Evolutionary conservation across 176 grass and related monocot species (phyloP).

Genomic region (Alopecurus myosuroides): DNA sequence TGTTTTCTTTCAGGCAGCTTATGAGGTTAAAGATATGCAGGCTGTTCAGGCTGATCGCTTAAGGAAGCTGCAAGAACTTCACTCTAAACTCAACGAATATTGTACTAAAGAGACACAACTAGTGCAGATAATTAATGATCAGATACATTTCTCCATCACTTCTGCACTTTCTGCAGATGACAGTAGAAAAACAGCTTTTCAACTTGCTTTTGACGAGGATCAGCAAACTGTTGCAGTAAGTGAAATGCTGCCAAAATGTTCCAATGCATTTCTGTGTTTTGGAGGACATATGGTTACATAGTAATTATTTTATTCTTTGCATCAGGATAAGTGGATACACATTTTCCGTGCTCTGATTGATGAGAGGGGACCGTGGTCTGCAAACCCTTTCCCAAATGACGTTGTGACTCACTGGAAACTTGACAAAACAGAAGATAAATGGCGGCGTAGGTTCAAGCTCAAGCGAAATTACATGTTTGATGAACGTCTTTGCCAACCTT

Average conservation of each 20-base stretch:
- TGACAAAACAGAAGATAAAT: conserved; percentile 92
- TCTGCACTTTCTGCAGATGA: conserved; percentile 77
- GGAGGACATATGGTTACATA: background rate
- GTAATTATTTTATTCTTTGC: background rate
- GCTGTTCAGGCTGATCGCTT: conserved; percentile 63
- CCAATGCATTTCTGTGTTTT: background rate
- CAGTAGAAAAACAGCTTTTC: conserved; percentile 64
- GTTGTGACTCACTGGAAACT: conserved; percentile 75
- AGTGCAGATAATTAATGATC: conserved; percentile 71
- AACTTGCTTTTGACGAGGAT: conserved; percentile 89
- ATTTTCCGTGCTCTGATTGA: conserved; percentile 84
- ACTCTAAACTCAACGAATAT: conserved; percentile 64
- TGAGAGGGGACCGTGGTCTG: conserved; percentile 91
- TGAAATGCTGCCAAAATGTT: conserved; percentile 17
- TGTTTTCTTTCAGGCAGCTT: conserved; percentile 52
- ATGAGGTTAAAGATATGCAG: conserved; percentile 78
- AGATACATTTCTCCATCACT: conserved; percentile 67
- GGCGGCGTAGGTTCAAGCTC: conserved; percentile 82
- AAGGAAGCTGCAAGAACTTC: conserved; percentile 78
- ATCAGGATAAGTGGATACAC: conserved; percentile 97
- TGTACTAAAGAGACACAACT: conserved; percentile 58
- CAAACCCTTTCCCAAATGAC: conserved; percentile 88
- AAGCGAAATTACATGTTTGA: conserved; percentile 97
- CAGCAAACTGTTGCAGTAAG: conserved; percentile 95
- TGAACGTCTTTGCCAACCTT: conserved; percentile 68